Conservation (phyloP, 352 stramenopile species). For the Blastocystis sp. region DNA sequence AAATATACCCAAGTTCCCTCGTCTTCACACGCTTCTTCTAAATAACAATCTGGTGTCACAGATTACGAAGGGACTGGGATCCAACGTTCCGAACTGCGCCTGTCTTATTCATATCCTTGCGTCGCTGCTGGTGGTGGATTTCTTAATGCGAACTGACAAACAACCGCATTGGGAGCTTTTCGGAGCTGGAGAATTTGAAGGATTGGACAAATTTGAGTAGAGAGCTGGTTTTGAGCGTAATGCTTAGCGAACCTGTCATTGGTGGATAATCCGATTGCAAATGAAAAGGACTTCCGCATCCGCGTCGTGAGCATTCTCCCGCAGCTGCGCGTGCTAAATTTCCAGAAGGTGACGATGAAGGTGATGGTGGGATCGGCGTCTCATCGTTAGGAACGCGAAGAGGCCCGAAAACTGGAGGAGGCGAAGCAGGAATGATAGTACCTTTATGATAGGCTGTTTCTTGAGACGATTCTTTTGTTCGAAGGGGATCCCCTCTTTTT, state of each 20-base stretch:
- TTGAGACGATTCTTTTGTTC: background rate
- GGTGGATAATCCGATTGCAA: conserved; percentile 48
- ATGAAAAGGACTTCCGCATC: conserved; percentile 19
- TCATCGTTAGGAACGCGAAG: conserved; percentile 35
- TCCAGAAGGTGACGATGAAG: conserved; percentile 43
- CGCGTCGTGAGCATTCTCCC: conserved; percentile 49
- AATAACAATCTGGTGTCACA: conserved; percentile 30
- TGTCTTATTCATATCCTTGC: conserved; percentile 45
- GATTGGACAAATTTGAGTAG: conserved; percentile 45
- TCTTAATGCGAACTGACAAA: conserved; percentile 51
- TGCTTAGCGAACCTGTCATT: conserved; percentile 22
- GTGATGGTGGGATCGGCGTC: background rate
- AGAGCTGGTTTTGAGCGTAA: background rate
- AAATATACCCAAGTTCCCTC: conserved; percentile 52
- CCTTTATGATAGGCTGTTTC: conserved; percentile 16
- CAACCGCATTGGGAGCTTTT: conserved; percentile 50
- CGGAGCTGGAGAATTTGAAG: conserved; percentile 40
- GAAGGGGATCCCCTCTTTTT: background rate
- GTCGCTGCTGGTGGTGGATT: background rate
- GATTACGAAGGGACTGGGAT: background rate
- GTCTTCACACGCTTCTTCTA: conserved; percentile 46
- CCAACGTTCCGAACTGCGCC: conserved; percentile 23
- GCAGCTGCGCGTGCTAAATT: conserved; percentile 43
- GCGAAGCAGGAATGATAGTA: conserved; percentile 2
- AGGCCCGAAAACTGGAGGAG: background rate